These are phyloP conservation scores for Botrytis paeoniae DNA, from an alignment of 2,329 filamentous ascomycete genomes.

Conservation along the genomic window DNA sequence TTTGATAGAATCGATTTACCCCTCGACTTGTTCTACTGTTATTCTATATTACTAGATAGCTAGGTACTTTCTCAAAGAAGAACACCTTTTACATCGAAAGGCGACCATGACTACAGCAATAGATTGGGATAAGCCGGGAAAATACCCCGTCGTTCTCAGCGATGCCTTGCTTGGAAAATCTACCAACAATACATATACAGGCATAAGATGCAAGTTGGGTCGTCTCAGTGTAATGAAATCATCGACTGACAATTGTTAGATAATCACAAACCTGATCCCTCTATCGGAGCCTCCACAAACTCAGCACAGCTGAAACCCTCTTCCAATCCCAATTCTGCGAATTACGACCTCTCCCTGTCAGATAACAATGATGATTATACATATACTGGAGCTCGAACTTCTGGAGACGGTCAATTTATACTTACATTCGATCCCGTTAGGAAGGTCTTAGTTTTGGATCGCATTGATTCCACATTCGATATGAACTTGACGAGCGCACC, in stretches of 20 bases:
- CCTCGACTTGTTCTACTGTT: background rate
- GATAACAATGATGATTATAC: slow-evolving; percentile 54
- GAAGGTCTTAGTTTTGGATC: slow-evolving; percentile 78
- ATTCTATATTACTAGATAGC: background rate
- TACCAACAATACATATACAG: slow-evolving; percentile 57
- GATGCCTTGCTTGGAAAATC: slow-evolving; percentile 57
- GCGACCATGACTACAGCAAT: slow-evolving; percentile 39
- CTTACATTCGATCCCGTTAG: slow-evolving; percentile 73
- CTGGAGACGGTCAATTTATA: slow-evolving; percentile 56
- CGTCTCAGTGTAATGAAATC: background rate
- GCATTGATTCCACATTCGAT: slow-evolving; percentile 75
- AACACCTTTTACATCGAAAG: background rate
- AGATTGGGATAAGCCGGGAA: slow-evolving; percentile 58
- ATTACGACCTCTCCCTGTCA: slow-evolving; percentile 50
- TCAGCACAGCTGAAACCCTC: slow-evolving; percentile 52
- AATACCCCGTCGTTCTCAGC: slow-evolving; percentile 63
- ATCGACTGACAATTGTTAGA: slow-evolving; percentile 44
- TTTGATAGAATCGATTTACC: background rate
- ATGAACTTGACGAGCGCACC: slow-evolving; percentile 79
- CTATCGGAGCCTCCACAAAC: slow-evolving; percentile 44
- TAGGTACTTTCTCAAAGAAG: background rate
- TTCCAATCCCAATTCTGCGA: slow-evolving; percentile 37
- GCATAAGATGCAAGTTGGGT: slow-evolving; percentile 53
- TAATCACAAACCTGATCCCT: slow-evolving; percentile 58
- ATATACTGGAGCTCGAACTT: slow-evolving; percentile 58